A percentile compares a stretch with the other conserved stretches of the same genome.
These are phyloP conservation scores for Phyllosticta citribraziliensis DNA, from an alignment of 2,329 filamentous ascomycete species.

Conservation along the genomic window DNA sequence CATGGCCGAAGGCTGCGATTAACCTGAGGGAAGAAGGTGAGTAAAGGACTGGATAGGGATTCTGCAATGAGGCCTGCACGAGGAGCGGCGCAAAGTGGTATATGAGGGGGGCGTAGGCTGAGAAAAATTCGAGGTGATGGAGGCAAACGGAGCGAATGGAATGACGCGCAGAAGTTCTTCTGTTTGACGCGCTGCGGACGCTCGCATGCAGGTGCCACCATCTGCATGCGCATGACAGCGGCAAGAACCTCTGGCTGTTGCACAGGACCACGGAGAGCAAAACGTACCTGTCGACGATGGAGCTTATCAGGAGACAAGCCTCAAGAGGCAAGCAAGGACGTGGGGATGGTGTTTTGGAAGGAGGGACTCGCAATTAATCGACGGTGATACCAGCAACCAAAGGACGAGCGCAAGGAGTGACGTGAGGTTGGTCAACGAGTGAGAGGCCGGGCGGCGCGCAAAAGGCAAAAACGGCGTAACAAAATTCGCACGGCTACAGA, in stretches of 20 bases:
- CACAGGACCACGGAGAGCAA: neutral
- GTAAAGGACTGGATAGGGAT: slow-evolving; percentile 1
- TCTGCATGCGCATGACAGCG: neutral
- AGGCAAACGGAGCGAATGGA: neutral
- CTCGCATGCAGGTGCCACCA: neutral
- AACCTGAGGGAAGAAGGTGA: neutral
- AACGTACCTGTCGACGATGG: neutral
- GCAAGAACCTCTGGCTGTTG: neutral
- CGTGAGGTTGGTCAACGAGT: neutral
- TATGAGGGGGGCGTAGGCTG: neutral
- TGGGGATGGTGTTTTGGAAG: neutral
- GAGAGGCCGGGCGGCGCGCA: neutral
- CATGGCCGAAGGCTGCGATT: slow-evolving; percentile 2
- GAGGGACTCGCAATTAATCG: neutral
- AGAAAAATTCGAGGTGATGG: neutral
- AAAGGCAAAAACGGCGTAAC: neutral
- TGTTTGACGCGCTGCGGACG: neutral
- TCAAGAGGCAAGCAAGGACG: neutral
- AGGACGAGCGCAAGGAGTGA: neutral
- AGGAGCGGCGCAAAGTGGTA: neutral
- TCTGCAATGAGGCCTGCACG: neutral
- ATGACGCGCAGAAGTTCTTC: neutral
- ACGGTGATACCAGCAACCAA: neutral
- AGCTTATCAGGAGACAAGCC: neutral
- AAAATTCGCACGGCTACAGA: neutral